Percentiles rank a stretch among this genome's conserved stretches.
Conservation (phyloP, 2,329 filamentous ascomycete species). For the Exophiala bonariae region DNA sequence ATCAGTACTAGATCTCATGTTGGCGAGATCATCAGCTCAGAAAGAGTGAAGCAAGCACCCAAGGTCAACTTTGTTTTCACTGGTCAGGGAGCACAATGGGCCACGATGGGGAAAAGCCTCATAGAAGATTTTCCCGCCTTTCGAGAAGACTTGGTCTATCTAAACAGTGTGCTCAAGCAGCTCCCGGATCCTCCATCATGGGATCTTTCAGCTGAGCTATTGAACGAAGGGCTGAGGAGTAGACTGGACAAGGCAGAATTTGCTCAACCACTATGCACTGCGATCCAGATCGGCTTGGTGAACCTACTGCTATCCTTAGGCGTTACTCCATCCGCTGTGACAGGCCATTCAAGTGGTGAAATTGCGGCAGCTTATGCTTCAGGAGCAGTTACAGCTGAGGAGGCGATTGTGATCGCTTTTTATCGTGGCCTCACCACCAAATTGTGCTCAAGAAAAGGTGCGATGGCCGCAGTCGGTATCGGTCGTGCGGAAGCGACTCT, state of each 20-base stretch:
- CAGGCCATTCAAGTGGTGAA: constrained; percentile 32
- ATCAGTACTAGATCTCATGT: too few relatives aligned
- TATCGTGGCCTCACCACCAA: constrained; percentile 26
- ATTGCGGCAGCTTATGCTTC: constrained; percentile 28
- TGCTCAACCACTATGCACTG: constrained; percentile 22
- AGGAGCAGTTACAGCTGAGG: constrained; percentile 27
- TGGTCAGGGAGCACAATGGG: constrained; percentile 27
- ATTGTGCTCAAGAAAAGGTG: constrained; percentile 22
- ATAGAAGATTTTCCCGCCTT: too few relatives aligned
- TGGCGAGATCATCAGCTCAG: too few relatives aligned
- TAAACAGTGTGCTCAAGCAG: too few relatives aligned
- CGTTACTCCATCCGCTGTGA: constrained; percentile 16
- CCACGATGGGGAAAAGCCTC: constrained; percentile 10
- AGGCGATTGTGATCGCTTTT: constrained; percentile 33
- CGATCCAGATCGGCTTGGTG: constrained; percentile 27
- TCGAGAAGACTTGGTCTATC: too few relatives aligned
- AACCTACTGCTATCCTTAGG: constrained; percentile 23
- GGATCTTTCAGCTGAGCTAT: too few relatives aligned
- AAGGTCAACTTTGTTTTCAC: constrained; percentile 5
- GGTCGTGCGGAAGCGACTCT: constrained; percentile 22
- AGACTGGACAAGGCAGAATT: too few relatives aligned
- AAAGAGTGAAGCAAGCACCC: too few relatives aligned
- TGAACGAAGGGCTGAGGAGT: too few relatives aligned
- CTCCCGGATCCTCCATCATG: too few relatives aligned
- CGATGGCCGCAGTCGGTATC: constrained; percentile 34